Evolutionary conservation across 2,329 filamentous ascomycete species (phyloP), one percentile per base, ranked within the genome.

Genomic region (Seiridium unicorne): DNA sequence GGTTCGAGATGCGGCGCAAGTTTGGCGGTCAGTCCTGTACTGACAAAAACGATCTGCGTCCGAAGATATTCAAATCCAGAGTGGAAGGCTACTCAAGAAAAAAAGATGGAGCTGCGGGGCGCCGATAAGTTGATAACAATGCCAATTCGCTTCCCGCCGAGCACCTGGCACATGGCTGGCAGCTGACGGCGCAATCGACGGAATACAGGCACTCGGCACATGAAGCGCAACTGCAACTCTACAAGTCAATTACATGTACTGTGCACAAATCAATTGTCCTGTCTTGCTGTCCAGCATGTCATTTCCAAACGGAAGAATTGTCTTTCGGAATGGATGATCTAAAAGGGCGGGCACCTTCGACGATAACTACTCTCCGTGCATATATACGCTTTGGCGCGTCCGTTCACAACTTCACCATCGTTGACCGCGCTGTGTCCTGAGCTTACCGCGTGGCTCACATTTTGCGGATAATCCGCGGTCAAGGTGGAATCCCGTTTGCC

Each of bases 51-150:
- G 44, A 31, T 9, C 42, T 26, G 11, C 38, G 32, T 31, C 32
- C 2, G 34, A 53, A 53, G 49, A 34, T 13, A 53, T 53, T 35
- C 49, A 26, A 38, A 40, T 26, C 34, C 32, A 40, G 49, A 49
- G 18, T 11, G 31, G 46, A n/a, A 26, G 18, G 5, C 31, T 51
- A n/a, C 11, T 31, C 11, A 9, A 40, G 35, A 55, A 55, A 55
- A 55, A 55, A 57, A 57, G 55, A 57, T 57, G 55, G 55, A 51
- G 51, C 34, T 32, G 49, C 49, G 49, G 49, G 49, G 35, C 49
- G 10, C 2, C 49, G 49, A 53, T 53, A 53, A 53, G 49, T 35
- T 26, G 49, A 53, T 53, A 53, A 53, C 32, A 18, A 11, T 35
- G 49, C 49, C 49, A 38, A 26, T 7, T 31, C 4, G n/a, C 46